Evolutionary conservation across 352 stramenopile genomes (phyloP), one percentile per base, ranked within the genome.

Genomic region (Elongisporangium undulatum): DNA sequence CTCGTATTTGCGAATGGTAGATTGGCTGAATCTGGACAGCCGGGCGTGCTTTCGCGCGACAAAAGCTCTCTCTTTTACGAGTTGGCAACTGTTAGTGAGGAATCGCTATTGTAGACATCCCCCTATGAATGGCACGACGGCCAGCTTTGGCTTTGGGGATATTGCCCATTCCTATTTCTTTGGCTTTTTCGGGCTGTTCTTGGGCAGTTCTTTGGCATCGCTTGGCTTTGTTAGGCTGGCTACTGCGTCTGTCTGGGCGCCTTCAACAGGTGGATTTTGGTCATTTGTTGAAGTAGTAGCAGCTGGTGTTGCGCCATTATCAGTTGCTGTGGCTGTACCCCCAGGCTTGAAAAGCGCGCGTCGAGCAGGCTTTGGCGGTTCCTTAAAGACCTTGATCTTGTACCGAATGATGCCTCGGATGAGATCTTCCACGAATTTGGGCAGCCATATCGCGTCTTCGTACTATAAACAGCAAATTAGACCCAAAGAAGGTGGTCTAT

Each of bases 301-400:
- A 7, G 49, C 15, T 41, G 29, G 34, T 10, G 48, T 13, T 4
- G 41, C 17, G 4, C 5, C 53, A 49, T 15, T 19, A 57, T 10
- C 41, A 38, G 56, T 34, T 39, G 15, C 9, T 53, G 61, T 50
- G 29, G 52, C 23, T 16, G 56, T 56, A 12, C 39, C 23, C 22
- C 55, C 13, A 12, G 39, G 2, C 41, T 65, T 57, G 38, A 23
- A 58, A 53, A 29, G n/a, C 20, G 39, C 19, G 16, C 65, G 62
- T 23, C 53, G 64, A 15, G 16, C n/a, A 6, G 67, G 59, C 53
- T 77, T 77, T 8, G 67, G 67, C 15, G 60, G 58, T 2, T 82
- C 67, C 51, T 82, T 85, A 55, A 84, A 90, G 19, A 88, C 16
- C 64, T 89, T 87, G 68, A 88, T 89, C 58, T 88, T 89, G 78